Percentiles rank a stretch among this genome's conserved stretches.
phyloP scores from a whole-genome alignment of 2,329 filamentous ascomycete genomes.

The Venturia aucupariae region DNA sequence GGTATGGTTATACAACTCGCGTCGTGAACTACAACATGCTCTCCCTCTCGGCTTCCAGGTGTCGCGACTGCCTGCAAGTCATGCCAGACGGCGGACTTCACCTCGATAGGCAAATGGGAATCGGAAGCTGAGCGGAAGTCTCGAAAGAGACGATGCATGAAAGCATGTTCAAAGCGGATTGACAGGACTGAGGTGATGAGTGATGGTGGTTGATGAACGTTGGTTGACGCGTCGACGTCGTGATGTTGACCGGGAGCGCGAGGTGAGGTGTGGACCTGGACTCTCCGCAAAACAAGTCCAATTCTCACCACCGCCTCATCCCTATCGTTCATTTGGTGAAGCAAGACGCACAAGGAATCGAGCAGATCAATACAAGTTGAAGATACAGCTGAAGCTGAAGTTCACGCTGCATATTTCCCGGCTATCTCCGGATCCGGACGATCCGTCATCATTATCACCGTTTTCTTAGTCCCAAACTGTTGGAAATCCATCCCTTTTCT shows the following conservation, averaged over 20 bases:
- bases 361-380: too few relatives aligned
- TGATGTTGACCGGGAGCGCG: too few relatives aligned
- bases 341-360: too few relatives aligned
- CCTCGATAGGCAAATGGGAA: too few relatives aligned
- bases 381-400: background rate
- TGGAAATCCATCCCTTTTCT: background rate
- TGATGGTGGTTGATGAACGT: background rate
- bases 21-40: too few relatives aligned
- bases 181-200: background rate
- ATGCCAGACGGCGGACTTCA: too few relatives aligned
- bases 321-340: background rate
- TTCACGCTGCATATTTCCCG: background rate
- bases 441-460: constrained; percentile 5
- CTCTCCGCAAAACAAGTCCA: background rate
- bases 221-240: background rate
- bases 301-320: background rate
- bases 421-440: background rate
- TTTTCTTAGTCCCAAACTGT: background rate
- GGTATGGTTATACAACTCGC: too few relatives aligned
- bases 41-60: too few relatives aligned
- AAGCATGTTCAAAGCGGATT: background rate
- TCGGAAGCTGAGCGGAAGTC: too few relatives aligned
- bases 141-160: background rate
- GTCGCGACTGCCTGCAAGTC: too few relatives aligned
- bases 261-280: background rate